Percentiles rank a stretch among this genome's conserved stretches.
These are phyloP conservation scores for Ilyonectria destructans DNA, from an alignment of 2,329 filamentous ascomycete genomes.

Conservation along the genomic window DNA sequence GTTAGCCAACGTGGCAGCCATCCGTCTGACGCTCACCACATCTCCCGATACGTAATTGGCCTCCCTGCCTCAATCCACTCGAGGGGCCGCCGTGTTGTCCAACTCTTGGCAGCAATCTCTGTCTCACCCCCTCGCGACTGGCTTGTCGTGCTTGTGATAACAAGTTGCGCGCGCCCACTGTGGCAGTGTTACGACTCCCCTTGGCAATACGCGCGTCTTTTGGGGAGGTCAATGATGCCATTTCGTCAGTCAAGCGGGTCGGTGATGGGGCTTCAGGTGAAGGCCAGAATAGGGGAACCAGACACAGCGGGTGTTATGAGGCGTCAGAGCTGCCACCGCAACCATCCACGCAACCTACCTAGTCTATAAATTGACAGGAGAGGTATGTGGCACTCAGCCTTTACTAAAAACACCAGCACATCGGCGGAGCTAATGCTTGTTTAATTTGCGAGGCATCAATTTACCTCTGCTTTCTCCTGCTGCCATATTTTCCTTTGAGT, in stretches of 20 bases:
- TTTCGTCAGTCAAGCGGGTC: background rate
- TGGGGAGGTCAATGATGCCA: background rate
- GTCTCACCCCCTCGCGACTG: background rate
- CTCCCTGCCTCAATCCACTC: background rate
- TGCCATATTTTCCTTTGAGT: too few relatives aligned
- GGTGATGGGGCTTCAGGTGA: background rate
- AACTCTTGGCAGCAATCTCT: background rate
- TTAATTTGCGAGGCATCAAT: background rate
- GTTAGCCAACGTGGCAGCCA: background rate
- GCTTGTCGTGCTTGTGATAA: background rate
- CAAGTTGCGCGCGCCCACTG: background rate
- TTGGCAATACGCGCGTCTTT: constrained; percentile 1
- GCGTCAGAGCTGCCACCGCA: background rate
- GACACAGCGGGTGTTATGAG: background rate
- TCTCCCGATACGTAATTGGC: too few relatives aligned
- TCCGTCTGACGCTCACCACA: background rate
- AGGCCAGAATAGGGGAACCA: background rate
- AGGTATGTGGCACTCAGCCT: background rate
- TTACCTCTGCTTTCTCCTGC: background rate
- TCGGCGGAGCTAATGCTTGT: background rate
- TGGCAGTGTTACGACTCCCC: background rate
- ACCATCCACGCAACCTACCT: background rate
- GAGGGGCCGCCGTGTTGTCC: background rate
- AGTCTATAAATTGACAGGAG: background rate
- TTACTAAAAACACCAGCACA: background rate